These are phyloP conservation scores for Panicum miliaceum DNA, from an alignment of 176 grass and related monocot genomes.

Conservation along the genomic window DNA sequence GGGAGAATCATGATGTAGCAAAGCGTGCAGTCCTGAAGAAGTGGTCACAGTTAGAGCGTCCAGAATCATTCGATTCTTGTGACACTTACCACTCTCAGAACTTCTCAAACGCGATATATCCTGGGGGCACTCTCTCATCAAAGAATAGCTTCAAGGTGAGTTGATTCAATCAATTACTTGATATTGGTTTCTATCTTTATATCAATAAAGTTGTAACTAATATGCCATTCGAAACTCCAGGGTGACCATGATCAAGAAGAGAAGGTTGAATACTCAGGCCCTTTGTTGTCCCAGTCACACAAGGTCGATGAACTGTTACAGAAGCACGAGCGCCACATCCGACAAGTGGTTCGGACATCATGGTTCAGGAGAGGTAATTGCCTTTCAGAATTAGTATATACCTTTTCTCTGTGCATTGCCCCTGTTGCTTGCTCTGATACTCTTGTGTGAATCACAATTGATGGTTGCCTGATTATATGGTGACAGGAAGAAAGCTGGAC, in stretches of 20 bases:
- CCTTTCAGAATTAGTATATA: neutral
- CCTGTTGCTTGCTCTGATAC: constrained; percentile 12
- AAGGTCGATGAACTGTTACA: constrained; percentile 90
- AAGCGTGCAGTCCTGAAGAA: constrained; percentile 71
- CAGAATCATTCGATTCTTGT: constrained; percentile 75
- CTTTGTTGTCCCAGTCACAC: constrained; percentile 74
- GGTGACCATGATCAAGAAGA: constrained; percentile 56
- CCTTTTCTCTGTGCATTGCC: neutral
- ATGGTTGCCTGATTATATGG: constrained; percentile 18
- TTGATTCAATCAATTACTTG: constrained; percentile 33
- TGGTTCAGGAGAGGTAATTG: constrained; percentile 89
- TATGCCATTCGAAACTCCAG: constrained; percentile 42
- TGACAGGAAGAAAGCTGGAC: constrained; percentile 51
- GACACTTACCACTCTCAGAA: constrained; percentile 66
- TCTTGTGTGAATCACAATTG: neutral
- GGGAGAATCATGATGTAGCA: constrained; percentile 44
- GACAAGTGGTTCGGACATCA: constrained; percentile 75
- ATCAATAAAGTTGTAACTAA: neutral
- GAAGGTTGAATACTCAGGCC: constrained; percentile 89
- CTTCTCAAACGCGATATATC: constrained; percentile 52
- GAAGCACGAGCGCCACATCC: constrained; percentile 85
- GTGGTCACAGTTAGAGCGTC: constrained; percentile 83
- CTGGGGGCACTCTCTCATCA: constrained; percentile 56
- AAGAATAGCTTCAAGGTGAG: constrained; percentile 71
- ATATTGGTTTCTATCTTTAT: constrained; percentile 21